phyloP scores from a whole-genome alignment of 2,329 filamentous ascomycete genomes.

The Colletotrichum abscissum region DNA sequence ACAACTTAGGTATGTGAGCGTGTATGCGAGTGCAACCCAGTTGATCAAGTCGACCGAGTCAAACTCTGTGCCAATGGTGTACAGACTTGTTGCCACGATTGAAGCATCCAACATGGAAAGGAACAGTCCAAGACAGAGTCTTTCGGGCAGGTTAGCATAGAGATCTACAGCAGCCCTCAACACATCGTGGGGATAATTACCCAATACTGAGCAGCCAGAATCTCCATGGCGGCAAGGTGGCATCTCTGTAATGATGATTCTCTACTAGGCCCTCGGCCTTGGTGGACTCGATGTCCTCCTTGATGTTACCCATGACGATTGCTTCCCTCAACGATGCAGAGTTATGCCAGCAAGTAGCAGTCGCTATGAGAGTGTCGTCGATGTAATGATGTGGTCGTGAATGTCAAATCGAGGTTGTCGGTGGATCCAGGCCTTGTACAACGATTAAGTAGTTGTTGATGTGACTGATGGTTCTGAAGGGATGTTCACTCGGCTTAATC shows the following conservation, averaged over 20 bases:
- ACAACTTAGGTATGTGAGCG: constrained; percentile 66
- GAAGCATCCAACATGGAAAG: constrained; percentile 70
- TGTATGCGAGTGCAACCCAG: constrained; percentile 68
- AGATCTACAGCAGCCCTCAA: not conserved
- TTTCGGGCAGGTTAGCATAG: constrained; percentile 39
- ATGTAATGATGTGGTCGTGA: too few species aligned
- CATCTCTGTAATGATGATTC: constrained; percentile 1
- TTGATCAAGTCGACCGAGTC: constrained; percentile 56
- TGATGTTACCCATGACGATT: not conserved
- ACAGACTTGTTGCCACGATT: constrained; percentile 69
- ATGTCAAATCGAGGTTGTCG: not conserved
- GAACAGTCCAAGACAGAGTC: constrained; percentile 64
- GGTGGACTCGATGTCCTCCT: constrained; percentile 9
- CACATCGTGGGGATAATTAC: constrained; percentile 37
- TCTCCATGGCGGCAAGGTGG: constrained; percentile 42
- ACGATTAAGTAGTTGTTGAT: not conserved
- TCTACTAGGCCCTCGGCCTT: not conserved
- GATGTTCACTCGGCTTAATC: not conserved
- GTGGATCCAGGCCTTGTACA: not conserved
- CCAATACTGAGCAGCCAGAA: constrained; percentile 49
- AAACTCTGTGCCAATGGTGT: constrained; percentile 66
- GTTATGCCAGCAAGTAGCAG: not conserved
- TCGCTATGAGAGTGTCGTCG: not conserved
- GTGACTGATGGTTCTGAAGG: not conserved
- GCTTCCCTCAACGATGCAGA: too few species aligned